phyloP scores from a whole-genome alignment of 2,329 filamentous ascomycete species.

The Exophiala sp. region DNA sequence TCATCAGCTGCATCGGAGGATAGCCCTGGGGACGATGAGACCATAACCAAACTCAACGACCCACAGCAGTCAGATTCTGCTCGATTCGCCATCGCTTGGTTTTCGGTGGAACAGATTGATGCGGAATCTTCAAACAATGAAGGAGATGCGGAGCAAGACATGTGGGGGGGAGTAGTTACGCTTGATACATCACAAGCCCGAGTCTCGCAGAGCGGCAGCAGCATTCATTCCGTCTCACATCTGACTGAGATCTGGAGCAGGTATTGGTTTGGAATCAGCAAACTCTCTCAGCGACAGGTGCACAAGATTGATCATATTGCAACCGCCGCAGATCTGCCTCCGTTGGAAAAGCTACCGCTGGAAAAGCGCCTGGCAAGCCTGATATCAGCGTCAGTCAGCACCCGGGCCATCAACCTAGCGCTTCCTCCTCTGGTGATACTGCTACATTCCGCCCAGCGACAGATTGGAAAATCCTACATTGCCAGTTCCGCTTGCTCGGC shows the following conservation, averaged over 20 bases:
- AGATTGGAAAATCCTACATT: slow-evolving; percentile 83
- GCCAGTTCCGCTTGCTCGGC: slow-evolving; percentile 74
- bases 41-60: slow-evolving; percentile 41
- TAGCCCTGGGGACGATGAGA: slow-evolving; percentile 66
- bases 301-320: slow-evolving; percentile 34
- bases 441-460: slow-evolving; percentile 82
- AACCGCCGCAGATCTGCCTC: slow-evolving; percentile 31
- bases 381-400: slow-evolving; percentile 80
- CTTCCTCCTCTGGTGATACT: slow-evolving; percentile 85
- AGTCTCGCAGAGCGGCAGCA: slow-evolving; percentile 86
- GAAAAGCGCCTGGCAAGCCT: slow-evolving; percentile 73
- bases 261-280: slow-evolving; percentile 77
- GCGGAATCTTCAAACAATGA: slow-evolving; percentile 36
- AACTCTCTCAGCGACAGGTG: slow-evolving; percentile 48
- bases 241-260: slow-evolving; percentile 74
- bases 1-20: slow-evolving; percentile 55
- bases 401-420: slow-evolving; percentile 75
- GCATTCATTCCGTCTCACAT: slow-evolving; percentile 72
- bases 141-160: slow-evolving; percentile 51
- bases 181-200: slow-evolving; percentile 82
- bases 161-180: slow-evolving; percentile 79
- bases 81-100: slow-evolving; percentile 61
- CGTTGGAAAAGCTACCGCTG: slow-evolving; percentile 52
- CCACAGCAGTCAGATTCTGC: slow-evolving; percentile 12
- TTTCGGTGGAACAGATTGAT: slow-evolving; percentile 55